Evolutionary conservation across 768 basidiomycete species (phyloP), one percentile per base, ranked within the genome.

Genomic region (Auricularia cornea): DNA sequence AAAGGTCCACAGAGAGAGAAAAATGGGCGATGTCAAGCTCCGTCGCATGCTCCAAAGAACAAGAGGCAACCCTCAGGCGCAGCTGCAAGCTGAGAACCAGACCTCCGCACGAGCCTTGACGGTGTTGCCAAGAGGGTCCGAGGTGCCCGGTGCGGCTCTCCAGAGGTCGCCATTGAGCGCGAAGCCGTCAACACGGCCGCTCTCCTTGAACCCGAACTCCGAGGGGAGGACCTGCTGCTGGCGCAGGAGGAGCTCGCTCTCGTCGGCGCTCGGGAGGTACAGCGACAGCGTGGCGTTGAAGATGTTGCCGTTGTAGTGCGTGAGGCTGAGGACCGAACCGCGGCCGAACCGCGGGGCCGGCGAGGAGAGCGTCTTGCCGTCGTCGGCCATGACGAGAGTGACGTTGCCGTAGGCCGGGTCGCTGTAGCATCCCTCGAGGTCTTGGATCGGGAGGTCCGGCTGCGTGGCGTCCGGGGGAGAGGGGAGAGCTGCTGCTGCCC

Each of bases 71-170:
- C n/a, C 35, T 38, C 35, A 38, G 35, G 8, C 10, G 35, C 35
- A 38, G 10, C 16, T 38, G 8, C 35, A 8, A 38, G 35, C 35
- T 10, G 35, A 38, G 20, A 48, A 48, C 44, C 44, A 48, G 20
- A 48, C 44, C 44, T 48, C 44, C 11, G 44, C 44, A 18, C 44
- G 44, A 18, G 11, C 44, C 44, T 48, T 48, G 12, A 48, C 44
- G 23, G 44, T 48, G 6, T 48, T 48, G 44, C 44, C 44, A 6
- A 48, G 11, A 20, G 44, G 44, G 23, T 48, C 44, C 16, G 44
- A 6, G 20, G 23, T 48, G 20, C 83, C 71, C 1, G 87, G 86
- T 70, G 84, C 26, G 8, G 54, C 54, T 16, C 23, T 26, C 54
- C 54, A 57, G 18, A 57, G 30, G 29, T 26, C 54, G 54, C 54